Evolutionary conservation across 2,329 filamentous ascomycete species (phyloP).

Genomic region (Volutella citrinella): DNA sequence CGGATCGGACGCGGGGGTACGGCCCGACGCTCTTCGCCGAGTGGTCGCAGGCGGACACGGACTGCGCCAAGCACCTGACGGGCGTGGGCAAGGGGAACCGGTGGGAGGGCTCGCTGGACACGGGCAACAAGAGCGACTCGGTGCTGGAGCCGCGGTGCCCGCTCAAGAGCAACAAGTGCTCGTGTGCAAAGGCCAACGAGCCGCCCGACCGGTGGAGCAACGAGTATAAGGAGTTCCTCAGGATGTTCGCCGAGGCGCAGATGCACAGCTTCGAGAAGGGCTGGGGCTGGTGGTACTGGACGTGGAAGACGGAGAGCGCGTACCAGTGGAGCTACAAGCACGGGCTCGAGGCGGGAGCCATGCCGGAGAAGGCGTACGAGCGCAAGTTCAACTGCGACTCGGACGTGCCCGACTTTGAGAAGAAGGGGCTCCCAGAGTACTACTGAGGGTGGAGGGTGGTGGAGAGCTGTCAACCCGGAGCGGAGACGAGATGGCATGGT

Average conservation of each 20-base stretch:
- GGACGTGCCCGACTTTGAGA: conserved; percentile 52
- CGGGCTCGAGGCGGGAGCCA: conserved; percentile 71
- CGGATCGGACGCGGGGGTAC: conserved; percentile 74
- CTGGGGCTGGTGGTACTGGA: conserved; percentile 99
- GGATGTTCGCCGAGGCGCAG: conserved; percentile 90
- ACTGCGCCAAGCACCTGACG: conserved; percentile 84
- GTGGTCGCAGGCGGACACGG: conserved; percentile 96
- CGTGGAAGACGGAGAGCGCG: conserved; percentile 85
- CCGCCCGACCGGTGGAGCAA: conserved; percentile 64
- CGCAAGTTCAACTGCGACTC: conserved; percentile 66
- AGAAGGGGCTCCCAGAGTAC: conserved; percentile 46
- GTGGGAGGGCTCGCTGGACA: conserved; percentile 85
- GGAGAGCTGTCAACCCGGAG: too few relatives aligned
- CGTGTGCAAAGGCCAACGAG: conserved; percentile 73
- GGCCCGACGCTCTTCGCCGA: conserved; percentile 94
- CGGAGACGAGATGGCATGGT: conserved; percentile 1
- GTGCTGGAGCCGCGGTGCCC: conserved; percentile 75
- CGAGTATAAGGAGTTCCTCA: conserved; percentile 80
- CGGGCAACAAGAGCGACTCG: conserved; percentile 57
- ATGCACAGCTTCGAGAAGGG: conserved; percentile 92
- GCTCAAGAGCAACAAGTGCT: conserved; percentile 60
- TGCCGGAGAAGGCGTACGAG: conserved; percentile 73
- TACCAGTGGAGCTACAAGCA: conserved; percentile 91
- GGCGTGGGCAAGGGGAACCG: conserved; percentile 85
- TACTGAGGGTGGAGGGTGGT: conserved; percentile 37